phyloP scores from a whole-genome alignment of 257 asterid species.

The Plantago elongata region DNA sequence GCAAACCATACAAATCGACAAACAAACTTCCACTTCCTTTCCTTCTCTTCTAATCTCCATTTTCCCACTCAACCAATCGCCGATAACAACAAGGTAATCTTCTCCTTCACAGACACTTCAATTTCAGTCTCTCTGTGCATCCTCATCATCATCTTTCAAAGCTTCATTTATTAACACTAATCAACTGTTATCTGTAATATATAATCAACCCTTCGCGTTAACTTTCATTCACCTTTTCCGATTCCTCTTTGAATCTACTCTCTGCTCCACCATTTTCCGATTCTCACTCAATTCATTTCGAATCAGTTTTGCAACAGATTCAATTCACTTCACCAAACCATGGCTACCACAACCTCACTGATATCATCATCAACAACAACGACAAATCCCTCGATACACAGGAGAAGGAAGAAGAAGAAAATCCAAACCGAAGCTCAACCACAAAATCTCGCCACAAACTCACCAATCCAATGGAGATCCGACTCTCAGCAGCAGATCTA shows the following conservation, averaged over 20 bases:
- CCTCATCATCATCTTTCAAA: not conserved
- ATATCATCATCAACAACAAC: conserved; percentile 15
- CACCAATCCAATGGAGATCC: conserved; percentile 57
- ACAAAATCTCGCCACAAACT: conserved; percentile 14
- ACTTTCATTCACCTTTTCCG: not conserved
- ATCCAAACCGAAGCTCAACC: conserved; percentile 26
- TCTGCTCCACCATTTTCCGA: not conserved
- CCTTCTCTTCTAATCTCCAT: not conserved
- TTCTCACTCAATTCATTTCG: not conserved
- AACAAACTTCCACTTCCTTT: too few relatives aligned
- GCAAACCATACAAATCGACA: too few relatives aligned
- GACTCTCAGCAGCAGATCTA: conserved; percentile 73
- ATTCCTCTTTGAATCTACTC: conserved; percentile 4
- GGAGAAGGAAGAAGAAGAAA: conserved; percentile 48
- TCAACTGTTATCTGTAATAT: conserved; percentile 7
- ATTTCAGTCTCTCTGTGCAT: too few relatives aligned
- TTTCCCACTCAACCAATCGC: conserved; percentile 15
- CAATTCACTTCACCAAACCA: not conserved
- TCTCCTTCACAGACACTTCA: conserved; percentile 12
- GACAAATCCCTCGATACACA: conserved; percentile 38
- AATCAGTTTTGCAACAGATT: not conserved
- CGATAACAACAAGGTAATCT: conserved; percentile 8
- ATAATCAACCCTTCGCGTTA: too few relatives aligned
- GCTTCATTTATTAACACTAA: not conserved
- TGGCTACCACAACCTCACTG: conserved; percentile 29